Evolutionary conservation across 108 stramenopile species (phyloP).

Genomic region (Aurantiochytrium sp.): DNA sequence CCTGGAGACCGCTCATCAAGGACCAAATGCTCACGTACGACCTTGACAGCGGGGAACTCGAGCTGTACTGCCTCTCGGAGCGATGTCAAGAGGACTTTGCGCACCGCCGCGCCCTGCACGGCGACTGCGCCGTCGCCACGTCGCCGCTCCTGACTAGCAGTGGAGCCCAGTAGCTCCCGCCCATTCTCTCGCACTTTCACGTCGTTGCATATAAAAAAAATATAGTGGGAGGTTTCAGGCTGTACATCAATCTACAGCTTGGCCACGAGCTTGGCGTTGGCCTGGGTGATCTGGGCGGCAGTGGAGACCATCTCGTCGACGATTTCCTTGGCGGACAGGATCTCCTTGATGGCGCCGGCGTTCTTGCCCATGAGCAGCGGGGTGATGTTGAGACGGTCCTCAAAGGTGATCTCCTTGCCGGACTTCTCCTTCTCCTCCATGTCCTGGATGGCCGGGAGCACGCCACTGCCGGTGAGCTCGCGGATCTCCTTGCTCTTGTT

Average conservation of each 20-base stretch:
- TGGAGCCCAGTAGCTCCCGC: too few relatives aligned
- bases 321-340: conserved; percentile 18
- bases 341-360: conserved; percentile 15
- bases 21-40: conserved; percentile 6
- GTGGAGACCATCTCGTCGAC: conserved; percentile 13
- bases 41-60: background rate
- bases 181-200: too few relatives aligned
- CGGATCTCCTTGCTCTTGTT: conserved; percentile 15
- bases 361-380: conserved; percentile 27
- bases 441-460: background rate
- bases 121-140: background rate
- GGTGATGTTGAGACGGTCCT: conserved; percentile 4
- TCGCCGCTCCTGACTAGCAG: background rate
- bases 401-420: conserved; percentile 18
- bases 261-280: background rate
- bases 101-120: background rate
- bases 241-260: background rate
- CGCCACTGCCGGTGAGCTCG: background rate
- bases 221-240: too few relatives aligned
- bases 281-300: background rate
- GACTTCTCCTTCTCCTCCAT: conserved; percentile 26
- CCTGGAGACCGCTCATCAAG: background rate
- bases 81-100: background rate
- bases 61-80: background rate
- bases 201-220: too few relatives aligned